Evolutionary conservation across 2,329 filamentous ascomycete genomes (phyloP), one percentile per base, ranked within the genome.

Genomic region (Aspergillus viridinutans): DNA sequence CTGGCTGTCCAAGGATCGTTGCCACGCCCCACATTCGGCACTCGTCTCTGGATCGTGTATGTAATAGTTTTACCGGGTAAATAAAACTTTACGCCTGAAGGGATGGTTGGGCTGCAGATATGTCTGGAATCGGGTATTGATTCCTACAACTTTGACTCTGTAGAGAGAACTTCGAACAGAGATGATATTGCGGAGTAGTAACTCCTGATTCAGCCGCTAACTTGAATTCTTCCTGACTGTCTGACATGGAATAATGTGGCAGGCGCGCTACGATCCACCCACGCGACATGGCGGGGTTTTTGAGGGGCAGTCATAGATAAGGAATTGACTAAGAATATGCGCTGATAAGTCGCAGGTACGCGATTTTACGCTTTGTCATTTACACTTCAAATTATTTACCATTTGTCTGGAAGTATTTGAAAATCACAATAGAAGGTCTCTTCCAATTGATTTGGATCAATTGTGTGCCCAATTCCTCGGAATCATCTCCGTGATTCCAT

Each of bases 1-100:
- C 57, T 61, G n/a, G n/a, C 42, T 20, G 61, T 67, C 69, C 66
- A 63, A 71, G 66, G 67, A 67, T 59, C 58, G 64, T 69, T 68
- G 69, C 69, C 69, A 72, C 69, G 68, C 64, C 66, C 68, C 63
- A 67, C 69, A 57, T 57, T 49, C 52, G 51, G 42, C 20, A 45
- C 42, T 10, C n/a, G 1, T 45, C 20, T 45, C 21, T 23, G 42
- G 42, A 20, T 14, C 43, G 21, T 47, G 43, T 47, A 47, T 47
- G 43, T 47, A 47, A 47, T 47, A 14, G 43, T 25, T 47, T 47
- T 47, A 47, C 43, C 43, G 21, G 20, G 25, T 47, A 14, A 47
- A 47, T 14, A 23, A 17, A 47, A 47, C 14, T 26, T 47, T 14
- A 21, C 12, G 21, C 43, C 43, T 47, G 23, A 47, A 23, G 42